Percentiles rank a stretch among this genome's conserved stretches.
Evolutionary conservation across 345 rosid genomes (phyloP).

Genomic region (Eutrema yunnanense): DNA sequence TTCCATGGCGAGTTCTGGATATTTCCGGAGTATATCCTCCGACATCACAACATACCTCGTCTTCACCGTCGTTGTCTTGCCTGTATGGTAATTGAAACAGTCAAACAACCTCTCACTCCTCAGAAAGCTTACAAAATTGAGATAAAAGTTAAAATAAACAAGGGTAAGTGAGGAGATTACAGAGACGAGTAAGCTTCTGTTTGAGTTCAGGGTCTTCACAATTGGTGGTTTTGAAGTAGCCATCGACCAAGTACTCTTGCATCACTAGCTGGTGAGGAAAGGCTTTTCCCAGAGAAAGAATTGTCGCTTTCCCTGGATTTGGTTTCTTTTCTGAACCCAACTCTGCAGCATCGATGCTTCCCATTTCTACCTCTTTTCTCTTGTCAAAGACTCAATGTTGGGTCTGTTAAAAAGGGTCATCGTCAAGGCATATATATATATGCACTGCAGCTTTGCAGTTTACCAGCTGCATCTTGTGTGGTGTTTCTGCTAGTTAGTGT

Average conservation of each 20-base stretch:
- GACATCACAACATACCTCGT: conserved; percentile 98
- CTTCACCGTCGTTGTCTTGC: conserved; percentile 92
- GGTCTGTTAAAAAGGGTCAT: conserved; percentile 9
- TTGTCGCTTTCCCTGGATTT: conserved; percentile 65
- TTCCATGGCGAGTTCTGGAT: conserved; percentile 79
- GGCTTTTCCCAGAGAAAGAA: conserved; percentile 85
- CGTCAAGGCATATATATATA: conserved; percentile 16
- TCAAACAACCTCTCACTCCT: neutral
- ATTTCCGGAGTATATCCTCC: conserved; percentile 73
- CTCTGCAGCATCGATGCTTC: conserved; percentile 33
- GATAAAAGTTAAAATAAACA: neutral
- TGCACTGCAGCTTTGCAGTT: conserved; percentile 4
- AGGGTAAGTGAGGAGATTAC: conserved; percentile 35
- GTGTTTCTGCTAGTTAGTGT: conserved; percentile 20
- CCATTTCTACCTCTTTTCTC: conserved; percentile 39
- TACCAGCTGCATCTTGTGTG: conserved; percentile 6
- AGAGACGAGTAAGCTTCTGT: conserved; percentile 78
- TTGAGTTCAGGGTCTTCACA: conserved; percentile 91
- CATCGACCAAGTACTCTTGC: conserved; percentile 93
- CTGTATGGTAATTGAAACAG: conserved; percentile 33
- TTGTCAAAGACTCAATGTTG: conserved; percentile 1
- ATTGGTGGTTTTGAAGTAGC: conserved; percentile 81
- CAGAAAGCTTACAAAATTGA: neutral
- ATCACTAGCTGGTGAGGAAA: conserved; percentile 96
- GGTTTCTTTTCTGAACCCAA: conserved; percentile 32